These are phyloP conservation scores for Micromonas commoda DNA, from an alignment of 139 green algal genomes.

Conservation along the genomic window DNA sequence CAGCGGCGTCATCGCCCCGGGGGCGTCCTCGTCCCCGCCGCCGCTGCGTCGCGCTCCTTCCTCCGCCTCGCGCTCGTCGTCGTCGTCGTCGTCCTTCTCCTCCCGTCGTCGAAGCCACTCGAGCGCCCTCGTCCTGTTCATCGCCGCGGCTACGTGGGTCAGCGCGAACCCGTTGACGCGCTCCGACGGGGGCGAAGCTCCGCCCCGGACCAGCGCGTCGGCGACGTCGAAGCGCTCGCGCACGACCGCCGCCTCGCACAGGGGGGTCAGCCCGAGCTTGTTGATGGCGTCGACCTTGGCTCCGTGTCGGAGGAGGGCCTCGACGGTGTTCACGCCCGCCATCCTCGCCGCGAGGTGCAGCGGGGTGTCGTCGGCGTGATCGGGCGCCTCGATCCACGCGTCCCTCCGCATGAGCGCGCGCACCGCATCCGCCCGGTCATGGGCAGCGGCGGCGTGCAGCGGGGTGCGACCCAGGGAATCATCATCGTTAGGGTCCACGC, in stretches of 20 bases:
- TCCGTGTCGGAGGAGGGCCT: neutral
- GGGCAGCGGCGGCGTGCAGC: conserved; percentile 1
- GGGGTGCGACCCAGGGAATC: neutral
- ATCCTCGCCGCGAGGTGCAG: neutral
- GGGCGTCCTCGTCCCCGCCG: neutral
- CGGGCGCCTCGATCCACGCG: neutral
- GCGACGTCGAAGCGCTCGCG: neutral
- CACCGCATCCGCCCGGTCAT: neutral
- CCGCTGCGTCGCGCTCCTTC: neutral
- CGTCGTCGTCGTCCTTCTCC: neutral
- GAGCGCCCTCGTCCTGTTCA: neutral
- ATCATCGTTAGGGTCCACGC: neutral
- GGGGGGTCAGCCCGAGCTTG: neutral
- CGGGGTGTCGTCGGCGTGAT: conserved; percentile 16
- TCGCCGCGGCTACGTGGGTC: neutral
- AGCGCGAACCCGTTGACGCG: neutral
- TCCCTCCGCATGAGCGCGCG: neutral
- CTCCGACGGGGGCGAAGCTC: neutral
- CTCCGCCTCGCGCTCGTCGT: neutral
- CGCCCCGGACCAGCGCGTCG: neutral
- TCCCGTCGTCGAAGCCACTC: neutral
- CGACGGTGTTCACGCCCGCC: neutral
- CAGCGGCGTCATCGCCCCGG: neutral
- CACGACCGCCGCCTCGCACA: neutral
- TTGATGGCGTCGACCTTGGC: neutral